Percentiles rank a stretch among this genome's conserved stretches.
phyloP scores from a whole-genome alignment of 345 rosid genomes.

The Durio zibethinus region DNA sequence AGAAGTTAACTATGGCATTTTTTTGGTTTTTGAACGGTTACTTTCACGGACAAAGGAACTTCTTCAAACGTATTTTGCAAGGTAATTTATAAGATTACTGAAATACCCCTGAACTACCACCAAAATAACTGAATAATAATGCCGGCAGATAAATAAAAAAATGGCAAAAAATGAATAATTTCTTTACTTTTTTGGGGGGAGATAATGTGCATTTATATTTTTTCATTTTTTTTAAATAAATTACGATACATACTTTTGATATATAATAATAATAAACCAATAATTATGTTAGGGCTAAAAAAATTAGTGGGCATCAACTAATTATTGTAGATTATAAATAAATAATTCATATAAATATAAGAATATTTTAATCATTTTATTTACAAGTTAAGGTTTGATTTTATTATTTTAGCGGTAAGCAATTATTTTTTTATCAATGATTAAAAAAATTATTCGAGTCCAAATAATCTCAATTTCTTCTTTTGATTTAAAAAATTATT shows the following conservation, averaged over 20 bases:
- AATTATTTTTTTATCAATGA: too few species aligned
- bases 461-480: too few species aligned
- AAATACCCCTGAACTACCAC: neutral
- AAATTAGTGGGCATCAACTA: neutral
- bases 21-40: neutral
- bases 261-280: neutral
- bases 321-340: neutral
- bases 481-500: too few species aligned
- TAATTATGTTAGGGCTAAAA: neutral
- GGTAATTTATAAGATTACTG: neutral
- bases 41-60: neutral
- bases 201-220: too few species aligned
- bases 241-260: too few species aligned
- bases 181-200: too few species aligned
- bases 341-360: neutral
- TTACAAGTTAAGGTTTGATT: neutral
- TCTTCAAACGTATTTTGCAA: slow-evolving; percentile 11
- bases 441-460: too few species aligned
- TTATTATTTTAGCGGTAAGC: too few species aligned
- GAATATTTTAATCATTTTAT: neutral
- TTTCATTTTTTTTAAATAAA: too few species aligned
- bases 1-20: neutral
- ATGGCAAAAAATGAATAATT: neutral
- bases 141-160: neutral
- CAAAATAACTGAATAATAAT: neutral